phyloP scores from a whole-genome alignment of 345 rosid genomes.

The Eucalyptus cloeziana region DNA sequence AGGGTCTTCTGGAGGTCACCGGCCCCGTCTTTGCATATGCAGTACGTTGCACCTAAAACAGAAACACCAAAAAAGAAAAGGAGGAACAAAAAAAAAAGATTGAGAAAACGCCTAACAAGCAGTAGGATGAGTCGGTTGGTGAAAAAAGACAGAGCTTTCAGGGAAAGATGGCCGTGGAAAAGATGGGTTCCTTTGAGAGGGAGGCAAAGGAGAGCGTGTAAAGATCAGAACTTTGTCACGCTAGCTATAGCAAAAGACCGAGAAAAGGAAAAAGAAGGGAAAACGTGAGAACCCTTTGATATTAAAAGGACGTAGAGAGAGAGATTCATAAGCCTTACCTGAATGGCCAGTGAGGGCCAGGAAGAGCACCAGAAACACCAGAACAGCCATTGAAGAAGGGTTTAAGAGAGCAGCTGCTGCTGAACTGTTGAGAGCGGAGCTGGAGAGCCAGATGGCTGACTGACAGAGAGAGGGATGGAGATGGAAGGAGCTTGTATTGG shows the following conservation, averaged over 20 bases:
- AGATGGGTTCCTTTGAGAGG: neutral
- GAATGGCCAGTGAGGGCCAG: slow-evolving; percentile 45
- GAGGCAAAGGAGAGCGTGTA: neutral
- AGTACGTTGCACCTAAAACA: slow-evolving; percentile 39
- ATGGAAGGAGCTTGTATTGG: neutral
- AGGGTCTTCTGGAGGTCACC: slow-evolving; percentile 52
- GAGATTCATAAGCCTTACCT: slow-evolving; percentile 21
- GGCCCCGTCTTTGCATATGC: slow-evolving; percentile 64
- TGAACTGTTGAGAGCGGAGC: neutral
- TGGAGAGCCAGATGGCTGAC: neutral
- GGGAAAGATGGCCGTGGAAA: neutral
- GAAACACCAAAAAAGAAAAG: neutral
- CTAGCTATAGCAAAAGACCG: neutral
- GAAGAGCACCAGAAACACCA: slow-evolving; percentile 34
- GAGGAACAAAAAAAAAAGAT: no score
- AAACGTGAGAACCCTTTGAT: neutral
- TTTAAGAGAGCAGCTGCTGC: neutral
- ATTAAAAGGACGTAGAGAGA: neutral
- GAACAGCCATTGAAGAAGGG: slow-evolving; percentile 26
- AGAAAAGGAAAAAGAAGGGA: neutral
- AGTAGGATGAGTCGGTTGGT: neutral
- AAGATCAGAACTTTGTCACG: neutral
- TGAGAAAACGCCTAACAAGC: neutral
- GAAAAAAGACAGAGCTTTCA: neutral
- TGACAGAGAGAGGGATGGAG: neutral